Evolutionary conservation across 345 rosid genomes (phyloP), one percentile per base, ranked within the genome.

Genomic region (Lepidium aucheri): DNA sequence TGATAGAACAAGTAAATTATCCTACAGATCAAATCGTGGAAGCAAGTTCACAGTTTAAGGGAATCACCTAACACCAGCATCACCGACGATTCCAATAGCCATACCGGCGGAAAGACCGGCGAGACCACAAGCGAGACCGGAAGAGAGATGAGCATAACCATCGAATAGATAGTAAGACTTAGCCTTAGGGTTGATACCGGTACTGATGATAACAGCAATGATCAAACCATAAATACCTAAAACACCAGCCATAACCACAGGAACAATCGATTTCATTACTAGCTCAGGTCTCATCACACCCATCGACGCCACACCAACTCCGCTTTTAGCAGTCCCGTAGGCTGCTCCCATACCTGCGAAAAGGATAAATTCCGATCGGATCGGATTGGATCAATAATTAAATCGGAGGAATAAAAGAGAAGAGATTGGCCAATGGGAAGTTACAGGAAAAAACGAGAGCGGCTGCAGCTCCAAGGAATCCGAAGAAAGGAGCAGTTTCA

Each of bases 241-340:
- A 24, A 88, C 92, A 59, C 92, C 90, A 71, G 92, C 96, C 96
- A 88, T 88, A 44, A 88, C 96, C 59, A 88, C 92, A 0, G 96
- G 92, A 20, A 88, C 96, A 22, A 88, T 88, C 36, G 96, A 88
- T 67, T 88, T 86, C 96, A 86, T 88, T 36, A 86, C 92, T 46
- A 88, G 86, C 79, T 88, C 92, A 6, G 92, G 92, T 79, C 96
- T 81, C 96, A 88, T 88, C 68, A 88, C 96, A 35, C 92, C 96
- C 90, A 88, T 86, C 5, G 90, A 88, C 35, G 90, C 96, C 69
- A 88, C 90, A 0, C 92, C 96, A 1, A 86, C 92, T 22, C 96
- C 92, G 60, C 96, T 88, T 84, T 86, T 88, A 7, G 88, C 91
- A 10, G 91, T 87, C 16, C 91, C 91, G 42, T 87, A 87, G 12